Evolutionary conservation across 208 protist genomes (phyloP), one percentile per base, ranked within the genome.

Genomic region (Crithidia fasciculata): DNA sequence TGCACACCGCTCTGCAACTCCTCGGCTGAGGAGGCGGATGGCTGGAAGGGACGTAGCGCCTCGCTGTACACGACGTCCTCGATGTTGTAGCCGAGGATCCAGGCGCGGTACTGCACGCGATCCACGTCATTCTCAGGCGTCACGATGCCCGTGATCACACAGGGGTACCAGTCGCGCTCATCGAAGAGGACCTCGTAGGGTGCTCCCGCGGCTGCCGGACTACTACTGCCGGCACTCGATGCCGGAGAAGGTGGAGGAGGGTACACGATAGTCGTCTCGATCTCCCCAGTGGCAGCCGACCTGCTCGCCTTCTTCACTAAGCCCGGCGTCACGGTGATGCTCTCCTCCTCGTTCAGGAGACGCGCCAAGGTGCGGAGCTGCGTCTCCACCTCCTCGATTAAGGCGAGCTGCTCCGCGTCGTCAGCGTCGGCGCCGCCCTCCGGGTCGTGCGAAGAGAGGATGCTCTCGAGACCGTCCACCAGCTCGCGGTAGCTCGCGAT

Each of bases 131-230:
- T 76, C 15, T 58, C 78, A 2, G 91, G 84, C 8, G 76, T 9
- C 28, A 92, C 66, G 37, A 89, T 53, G 10, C 58, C 86, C n/a
- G 74, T 81, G 47, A 95, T 84, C 40, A 93, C 83, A 58, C 91
- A 95, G 19, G 84, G 76, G 72, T 92, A 91, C 88, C 91, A 95
- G 5, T 76, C 64, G 6, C 75, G 55, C 53, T 86, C 69, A 54
- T 95, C 91, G 56, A 82, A 95, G 55, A 85, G 69, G 8, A 95
- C 80, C 52, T 95, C 88, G 62, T 91, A 95, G 10, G 86, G 86
- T 7, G 86, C 87, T 18, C 15, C n/a, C 2, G 54, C 65, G 56
- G 65, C 52, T 18, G 65, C 66, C 41, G 16, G n/a, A 57, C 63
- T 76, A 16, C 18, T 50, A 39, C 74, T 68, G 53, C 63, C 39